phyloP scores from a whole-genome alignment of 2,329 filamentous ascomycete species.

The Neofusicoccum kwambonambiense region DNA sequence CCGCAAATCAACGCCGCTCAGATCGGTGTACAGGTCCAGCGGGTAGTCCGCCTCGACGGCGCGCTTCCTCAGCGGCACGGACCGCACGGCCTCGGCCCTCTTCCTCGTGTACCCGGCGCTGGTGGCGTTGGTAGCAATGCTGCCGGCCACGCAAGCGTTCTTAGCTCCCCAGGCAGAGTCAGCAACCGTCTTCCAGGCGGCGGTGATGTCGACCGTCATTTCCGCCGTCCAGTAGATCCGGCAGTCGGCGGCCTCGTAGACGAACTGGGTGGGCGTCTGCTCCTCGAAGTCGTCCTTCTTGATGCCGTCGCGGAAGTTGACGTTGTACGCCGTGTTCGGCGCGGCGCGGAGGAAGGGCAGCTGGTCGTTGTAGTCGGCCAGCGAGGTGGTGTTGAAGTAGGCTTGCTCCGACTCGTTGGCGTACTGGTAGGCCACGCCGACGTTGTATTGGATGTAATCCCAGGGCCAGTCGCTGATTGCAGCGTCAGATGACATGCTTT shows the following conservation, averaged over 20 bases:
- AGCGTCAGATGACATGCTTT: too few relatives aligned
- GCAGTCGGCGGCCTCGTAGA: slow-evolving; percentile 62
- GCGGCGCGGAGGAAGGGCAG: slow-evolving; percentile 32
- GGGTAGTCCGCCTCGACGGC: slow-evolving; percentile 32
- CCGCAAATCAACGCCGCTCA: neutral
- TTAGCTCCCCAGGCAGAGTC: slow-evolving; percentile 34
- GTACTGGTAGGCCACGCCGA: slow-evolving; percentile 19
- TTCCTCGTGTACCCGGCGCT: slow-evolving; percentile 23
- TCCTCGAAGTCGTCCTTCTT: slow-evolving; percentile 39
- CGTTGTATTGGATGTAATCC: slow-evolving; percentile 31
- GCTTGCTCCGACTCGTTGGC: slow-evolving; percentile 27
- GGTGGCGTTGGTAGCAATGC: slow-evolving; percentile 23
- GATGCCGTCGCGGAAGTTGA: slow-evolving; percentile 44
- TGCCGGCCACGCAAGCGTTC: slow-evolving; percentile 35
- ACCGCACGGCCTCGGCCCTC: slow-evolving; percentile 26
- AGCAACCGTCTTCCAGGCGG: slow-evolving; percentile 52
- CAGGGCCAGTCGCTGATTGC: slow-evolving; percentile 25
- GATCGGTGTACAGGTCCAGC: slow-evolving; percentile 35
- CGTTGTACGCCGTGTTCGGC: slow-evolving; percentile 27
- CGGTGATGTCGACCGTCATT: slow-evolving; percentile 54
- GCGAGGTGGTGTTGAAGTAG: slow-evolving; percentile 31
- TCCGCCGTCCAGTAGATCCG: slow-evolving; percentile 59
- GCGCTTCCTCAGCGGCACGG: slow-evolving; percentile 29
- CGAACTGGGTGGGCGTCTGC: slow-evolving; percentile 58
- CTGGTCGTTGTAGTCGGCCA: slow-evolving; percentile 33